Percentiles rank a stretch among this genome's conserved stretches.
Evolutionary conservation across 1,284 basidiomycete species (phyloP).

Genomic region (Macrocystidia cucumis): DNA sequence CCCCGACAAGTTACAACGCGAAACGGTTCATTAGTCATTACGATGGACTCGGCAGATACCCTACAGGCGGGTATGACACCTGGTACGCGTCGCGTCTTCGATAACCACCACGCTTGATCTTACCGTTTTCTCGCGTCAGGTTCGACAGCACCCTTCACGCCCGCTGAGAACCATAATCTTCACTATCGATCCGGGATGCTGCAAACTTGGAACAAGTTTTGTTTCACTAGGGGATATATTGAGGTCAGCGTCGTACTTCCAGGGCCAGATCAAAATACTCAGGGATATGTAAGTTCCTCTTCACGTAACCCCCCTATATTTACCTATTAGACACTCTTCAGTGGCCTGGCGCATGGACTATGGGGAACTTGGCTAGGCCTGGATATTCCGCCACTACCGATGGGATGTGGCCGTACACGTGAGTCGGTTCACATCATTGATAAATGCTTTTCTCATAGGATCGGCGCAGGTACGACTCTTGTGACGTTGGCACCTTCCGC

Average conservation of each 20-base stretch:
- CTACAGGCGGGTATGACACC: conserved; percentile 19
- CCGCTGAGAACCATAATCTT: conserved; percentile 47
- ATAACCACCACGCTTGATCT: conserved; percentile 5
- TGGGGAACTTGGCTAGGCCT: conserved; percentile 86
- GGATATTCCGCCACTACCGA: conserved; percentile 78
- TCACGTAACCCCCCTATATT: background rate
- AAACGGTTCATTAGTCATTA: conserved; percentile 67
- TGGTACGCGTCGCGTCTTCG: conserved; percentile 14
- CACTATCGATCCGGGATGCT: conserved; percentile 65
- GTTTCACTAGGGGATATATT: conserved; percentile 63
- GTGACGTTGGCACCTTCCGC: conserved; percentile 74
- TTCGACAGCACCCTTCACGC: conserved; percentile 35
- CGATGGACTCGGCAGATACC: conserved; percentile 46
- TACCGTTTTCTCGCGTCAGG: conserved; percentile 13
- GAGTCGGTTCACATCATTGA: conserved; percentile 13
- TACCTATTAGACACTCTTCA: conserved; percentile 13
- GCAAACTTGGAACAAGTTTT: conserved; percentile 82
- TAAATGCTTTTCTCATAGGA: conserved; percentile 11
- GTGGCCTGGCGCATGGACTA: conserved; percentile 76
- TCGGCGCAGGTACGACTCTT: conserved; percentile 49
- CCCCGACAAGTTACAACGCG: conserved; percentile 68
- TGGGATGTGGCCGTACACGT: conserved; percentile 69
- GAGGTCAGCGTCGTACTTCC: conserved; percentile 43
- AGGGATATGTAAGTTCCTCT: conserved; percentile 36
- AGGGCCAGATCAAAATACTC: conserved; percentile 29